phyloP scores from a whole-genome alignment of 805 yeast species.

The Danielozyma ontarioensis region DNA sequence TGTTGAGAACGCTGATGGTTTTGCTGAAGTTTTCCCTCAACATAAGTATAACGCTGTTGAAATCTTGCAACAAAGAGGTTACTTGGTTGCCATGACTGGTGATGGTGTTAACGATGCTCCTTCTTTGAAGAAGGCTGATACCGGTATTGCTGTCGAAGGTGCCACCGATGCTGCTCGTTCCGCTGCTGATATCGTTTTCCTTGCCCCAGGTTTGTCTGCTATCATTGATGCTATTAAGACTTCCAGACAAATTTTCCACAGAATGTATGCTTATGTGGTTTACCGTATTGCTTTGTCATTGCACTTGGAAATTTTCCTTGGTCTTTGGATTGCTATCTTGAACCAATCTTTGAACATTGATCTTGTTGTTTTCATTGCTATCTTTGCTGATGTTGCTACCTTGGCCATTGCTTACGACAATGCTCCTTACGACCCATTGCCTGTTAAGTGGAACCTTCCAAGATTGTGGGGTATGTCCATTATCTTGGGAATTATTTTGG shows the following conservation, averaged over 20 bases:
- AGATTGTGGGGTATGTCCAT: conserved; percentile 97
- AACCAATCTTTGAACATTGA: conserved; percentile 82
- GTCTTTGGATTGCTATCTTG: conserved; percentile 94
- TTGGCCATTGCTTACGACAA: conserved; percentile 96
- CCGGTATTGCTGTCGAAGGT: conserved; percentile 98
- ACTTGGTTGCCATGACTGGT: conserved; percentile 98
- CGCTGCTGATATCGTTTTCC: conserved; percentile 91
- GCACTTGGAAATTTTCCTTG: conserved; percentile 91
- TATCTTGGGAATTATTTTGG: conserved; percentile 78
- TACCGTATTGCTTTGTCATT: conserved; percentile 95
- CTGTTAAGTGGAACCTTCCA: conserved; percentile 96
- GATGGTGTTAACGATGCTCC: conserved; percentile 99
- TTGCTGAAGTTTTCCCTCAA: conserved; percentile 98
- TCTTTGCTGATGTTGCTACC: conserved; percentile 96
- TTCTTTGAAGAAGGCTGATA: conserved; percentile 82
- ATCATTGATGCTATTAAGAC: conserved; percentile 53
- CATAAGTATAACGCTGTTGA: conserved; percentile 95
- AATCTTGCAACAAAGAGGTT: conserved; percentile 92
- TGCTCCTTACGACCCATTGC: conserved; percentile 89
- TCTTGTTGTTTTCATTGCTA: conserved; percentile 93
- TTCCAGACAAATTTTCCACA: conserved; percentile 56
- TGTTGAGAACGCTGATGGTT: conserved; percentile 96
- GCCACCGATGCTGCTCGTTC: conserved; percentile 96
- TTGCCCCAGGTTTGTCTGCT: conserved; percentile 30
- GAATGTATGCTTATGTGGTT: conserved; percentile 97